Evolutionary conservation across 768 basidiomycete genomes (phyloP), one percentile per base, ranked within the genome.

Genomic region (Naganishia friedmannii): DNA sequence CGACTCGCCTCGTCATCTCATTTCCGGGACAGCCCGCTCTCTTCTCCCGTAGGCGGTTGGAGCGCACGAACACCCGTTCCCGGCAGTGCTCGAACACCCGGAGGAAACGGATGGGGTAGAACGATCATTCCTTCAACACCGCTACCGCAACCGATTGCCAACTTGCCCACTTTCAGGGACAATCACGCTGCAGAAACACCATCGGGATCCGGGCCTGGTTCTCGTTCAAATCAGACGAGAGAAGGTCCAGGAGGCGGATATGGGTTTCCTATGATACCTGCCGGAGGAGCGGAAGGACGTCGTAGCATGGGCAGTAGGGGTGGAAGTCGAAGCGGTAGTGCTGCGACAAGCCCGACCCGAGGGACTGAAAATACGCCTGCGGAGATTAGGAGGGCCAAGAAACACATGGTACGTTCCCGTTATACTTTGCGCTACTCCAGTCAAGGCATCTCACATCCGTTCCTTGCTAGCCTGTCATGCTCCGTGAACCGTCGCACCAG

Each of bases 341-440:
- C 67, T 10, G 63, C 34, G 23, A 53, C 48, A 37, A 54, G 69
- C 26, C 53, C 72, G 53, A 65, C 68, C 17, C 53, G 37, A 48
- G 67, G 67, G 75, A 71, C 60, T 67, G 60, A 23, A 71, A 71
- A 53, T 60, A 70, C 28, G 74, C 68, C 63, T 21, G 65, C 53
- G 9, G 80, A 81, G 53, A 21, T 77, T 21, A 55, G 78, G 70
- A 77, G 77, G 60, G 76, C 76, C 6, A 77, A 73, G 45, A 66
- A 77, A 53, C 74, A 74, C 23, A 81, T 81, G 79, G 79, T 80
- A 53, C 72, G 79, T 73, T n/a, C n/a, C n/a, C n/a, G n/a, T n/a
- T n/a, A n/a, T n/a, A n/a, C n/a, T n/a, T n/a, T n/a, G n/a, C n/a
- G n/a, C n/a, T n/a, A n/a, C n/a, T n/a, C n/a, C n/a, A n/a, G n/a